Evolutionary conservation across 2,329 filamentous ascomycete genomes (phyloP), one percentile per base, ranked within the genome.

Genomic region (Fusarium scirpi): DNA sequence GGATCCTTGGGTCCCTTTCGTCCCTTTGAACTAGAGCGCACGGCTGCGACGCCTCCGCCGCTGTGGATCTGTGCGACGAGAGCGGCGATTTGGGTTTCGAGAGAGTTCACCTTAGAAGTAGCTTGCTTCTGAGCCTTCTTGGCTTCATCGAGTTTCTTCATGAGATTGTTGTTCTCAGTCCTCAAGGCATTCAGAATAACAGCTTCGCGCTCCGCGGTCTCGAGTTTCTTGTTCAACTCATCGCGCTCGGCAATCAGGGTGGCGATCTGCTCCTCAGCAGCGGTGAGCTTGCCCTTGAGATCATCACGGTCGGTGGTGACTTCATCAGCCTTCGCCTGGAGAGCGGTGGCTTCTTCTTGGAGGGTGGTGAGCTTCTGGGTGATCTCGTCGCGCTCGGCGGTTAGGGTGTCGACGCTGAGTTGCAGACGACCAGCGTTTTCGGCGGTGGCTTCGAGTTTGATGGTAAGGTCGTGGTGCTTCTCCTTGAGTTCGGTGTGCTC

Each of bases 141-240:
- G 1, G 74, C 72, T 22, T 67, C 72, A 0, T 68, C 72, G 1
- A 76, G 74, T 41, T 76, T 71, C 8, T 70, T 72, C 32, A 59
- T 66, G 12, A 76, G 74, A 22, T 60, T 66, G 12, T 66, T 75
- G 55, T 76, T 76, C 63, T 76, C 73, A 8, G 67, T 65, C 7
- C 72, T 69, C 4, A 76, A 51, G 8, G 66, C 58, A 4, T 71
- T 59, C 3, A 75, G 43, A 20, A 73, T 65, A 2, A 74, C 70
- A 5, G 70, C 69, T 18, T 75, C 72, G 6, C 62, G 47, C 60
- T 74, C 70, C 2, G 74, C 75, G 0, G 46, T 51, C 18, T 71
- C 74, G 1, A 74, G 72, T 61, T 67, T 73, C 58, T 71, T 70
- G 27, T 53, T 56, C 1, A 74, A 62, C 30, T 74, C 58, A 13